A percentile compares a stretch with the other conserved stretches of the same genome.
phyloP scores from a whole-genome alignment of 2,329 filamentous ascomycete genomes.

The Zelopaecilomyces penicillatus region DNA sequence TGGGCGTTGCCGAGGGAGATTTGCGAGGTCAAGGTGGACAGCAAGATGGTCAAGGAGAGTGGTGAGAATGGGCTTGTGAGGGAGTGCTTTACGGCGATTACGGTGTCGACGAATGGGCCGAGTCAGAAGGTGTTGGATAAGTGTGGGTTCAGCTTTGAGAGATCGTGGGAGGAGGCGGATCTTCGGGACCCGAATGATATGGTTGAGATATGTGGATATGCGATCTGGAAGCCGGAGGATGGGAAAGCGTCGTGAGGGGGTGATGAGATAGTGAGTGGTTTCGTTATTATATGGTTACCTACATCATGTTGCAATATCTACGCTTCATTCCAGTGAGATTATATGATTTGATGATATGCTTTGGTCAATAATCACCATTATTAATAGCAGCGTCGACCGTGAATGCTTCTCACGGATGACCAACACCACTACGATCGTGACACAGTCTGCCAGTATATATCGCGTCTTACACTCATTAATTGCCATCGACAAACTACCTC shows the following conservation, averaged over 20 bases:
- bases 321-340: too few species aligned
- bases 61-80: conserved; percentile 19
- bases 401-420: too few species aligned
- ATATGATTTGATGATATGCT: too few species aligned
- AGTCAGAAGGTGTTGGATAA: conserved; percentile 51
- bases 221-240: conserved; percentile 5
- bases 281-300: too few species aligned
- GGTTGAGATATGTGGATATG: conserved; percentile 15
- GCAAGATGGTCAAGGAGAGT: conserved; percentile 14
- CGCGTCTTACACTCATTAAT: too few species aligned
- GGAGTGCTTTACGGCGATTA: conserved; percentile 36
- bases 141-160: conserved; percentile 42
- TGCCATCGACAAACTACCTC: too few species aligned
- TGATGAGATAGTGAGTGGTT: too few species aligned
- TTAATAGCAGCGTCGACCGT: too few species aligned
- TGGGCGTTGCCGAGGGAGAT: conserved; percentile 37
- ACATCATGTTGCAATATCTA: too few species aligned
- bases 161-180: conserved; percentile 26
- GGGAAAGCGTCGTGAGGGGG: neutral
- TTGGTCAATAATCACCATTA: too few species aligned
- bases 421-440: too few species aligned
- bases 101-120: conserved; percentile 37
- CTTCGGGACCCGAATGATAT: conserved; percentile 7
- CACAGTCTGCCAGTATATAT: too few species aligned
- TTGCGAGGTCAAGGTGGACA: conserved; percentile 32